These are phyloP conservation scores for Neonectria hederae DNA, from an alignment of 2,329 filamentous ascomycete species.

Conservation along the genomic window DNA sequence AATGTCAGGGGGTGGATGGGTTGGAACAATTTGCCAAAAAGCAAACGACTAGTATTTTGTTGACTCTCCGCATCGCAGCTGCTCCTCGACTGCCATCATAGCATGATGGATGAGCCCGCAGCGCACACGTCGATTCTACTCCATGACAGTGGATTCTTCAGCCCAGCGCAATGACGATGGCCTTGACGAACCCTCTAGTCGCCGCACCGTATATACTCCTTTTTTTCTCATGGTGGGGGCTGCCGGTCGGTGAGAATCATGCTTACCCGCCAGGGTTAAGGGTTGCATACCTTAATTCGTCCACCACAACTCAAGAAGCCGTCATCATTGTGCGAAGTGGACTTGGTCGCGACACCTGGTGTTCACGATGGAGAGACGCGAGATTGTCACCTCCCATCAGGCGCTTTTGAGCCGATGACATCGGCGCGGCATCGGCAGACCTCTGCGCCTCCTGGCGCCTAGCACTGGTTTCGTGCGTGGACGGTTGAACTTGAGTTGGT, in stretches of 20 bases:
- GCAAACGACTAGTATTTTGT: slow-evolving; percentile 43
- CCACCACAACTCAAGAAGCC: slow-evolving; percentile 62
- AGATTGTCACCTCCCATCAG: slow-evolving; percentile 58
- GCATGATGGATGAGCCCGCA: slow-evolving; percentile 31
- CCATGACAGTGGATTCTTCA: slow-evolving; percentile 37
- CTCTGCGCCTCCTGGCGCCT: slow-evolving; percentile 52
- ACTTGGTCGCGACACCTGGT: slow-evolving; percentile 69
- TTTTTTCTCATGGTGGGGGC: slow-evolving; percentile 41
- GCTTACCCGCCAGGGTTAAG: slow-evolving; percentile 21
- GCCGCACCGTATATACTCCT: slow-evolving; percentile 37
- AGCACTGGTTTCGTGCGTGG: slow-evolving; percentile 55
- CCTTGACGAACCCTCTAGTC: slow-evolving; percentile 37
- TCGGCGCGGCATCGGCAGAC: slow-evolving; percentile 57
- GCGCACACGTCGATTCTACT: slow-evolving; percentile 38
- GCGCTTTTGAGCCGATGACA: slow-evolving; percentile 57
- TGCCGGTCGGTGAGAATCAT: slow-evolving; percentile 36
- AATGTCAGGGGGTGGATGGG: not conserved
- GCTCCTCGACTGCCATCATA: slow-evolving; percentile 26
- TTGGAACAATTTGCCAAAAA: slow-evolving; percentile 21
- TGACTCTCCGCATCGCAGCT: slow-evolving; percentile 37
- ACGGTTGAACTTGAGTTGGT: slow-evolving; percentile 70
- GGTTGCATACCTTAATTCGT: slow-evolving; percentile 44
- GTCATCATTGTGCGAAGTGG: slow-evolving; percentile 75
- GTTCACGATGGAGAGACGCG: slow-evolving; percentile 54
- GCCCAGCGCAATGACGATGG: slow-evolving; percentile 27